These are phyloP conservation scores for Sequoia sempervirens DNA, from an alignment of 75 land plant species.

Conservation along the genomic window DNA sequence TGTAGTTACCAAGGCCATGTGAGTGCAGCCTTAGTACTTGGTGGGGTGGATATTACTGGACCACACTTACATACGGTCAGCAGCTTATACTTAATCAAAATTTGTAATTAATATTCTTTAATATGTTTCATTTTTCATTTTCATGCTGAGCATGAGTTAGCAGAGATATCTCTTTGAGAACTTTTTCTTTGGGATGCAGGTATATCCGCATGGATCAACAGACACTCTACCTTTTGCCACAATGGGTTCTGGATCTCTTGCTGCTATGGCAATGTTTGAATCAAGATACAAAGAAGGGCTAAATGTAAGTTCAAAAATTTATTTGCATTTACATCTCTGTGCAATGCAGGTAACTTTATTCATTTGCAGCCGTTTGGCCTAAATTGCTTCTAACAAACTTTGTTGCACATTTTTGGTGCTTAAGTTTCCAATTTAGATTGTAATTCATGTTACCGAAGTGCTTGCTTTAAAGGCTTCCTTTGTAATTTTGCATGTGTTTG, in stretches of 20 bases:
- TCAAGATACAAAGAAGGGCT: constrained; percentile 85
- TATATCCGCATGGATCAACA: constrained; percentile 97
- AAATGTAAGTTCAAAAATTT: constrained; percentile 49
- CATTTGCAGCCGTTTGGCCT: background rate
- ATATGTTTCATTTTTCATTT: background rate
- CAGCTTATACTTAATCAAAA: constrained; percentile 6
- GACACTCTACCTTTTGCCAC: constrained; percentile 98
- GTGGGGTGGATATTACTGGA: constrained; percentile 96
- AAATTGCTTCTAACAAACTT: background rate
- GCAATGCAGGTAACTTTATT: background rate
- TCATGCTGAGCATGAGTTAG: background rate
- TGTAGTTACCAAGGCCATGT: constrained; percentile 94
- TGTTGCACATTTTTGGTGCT: background rate
- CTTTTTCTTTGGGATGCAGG: constrained; percentile 33
- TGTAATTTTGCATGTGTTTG: background rate
- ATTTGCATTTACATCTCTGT: background rate
- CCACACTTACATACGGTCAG: constrained; percentile 96
- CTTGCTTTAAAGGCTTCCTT: background rate
- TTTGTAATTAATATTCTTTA: background rate
- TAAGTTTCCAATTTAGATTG: background rate
- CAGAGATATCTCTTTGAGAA: background rate
- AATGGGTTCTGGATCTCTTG: constrained; percentile 98
- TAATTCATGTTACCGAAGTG: background rate
- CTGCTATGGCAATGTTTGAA: constrained; percentile 95
- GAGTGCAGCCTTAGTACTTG: constrained; percentile 97